Conservation (phyloP, 2,329 filamentous ascomycete genomes). For the Orbilia ellipsospora region DNA sequence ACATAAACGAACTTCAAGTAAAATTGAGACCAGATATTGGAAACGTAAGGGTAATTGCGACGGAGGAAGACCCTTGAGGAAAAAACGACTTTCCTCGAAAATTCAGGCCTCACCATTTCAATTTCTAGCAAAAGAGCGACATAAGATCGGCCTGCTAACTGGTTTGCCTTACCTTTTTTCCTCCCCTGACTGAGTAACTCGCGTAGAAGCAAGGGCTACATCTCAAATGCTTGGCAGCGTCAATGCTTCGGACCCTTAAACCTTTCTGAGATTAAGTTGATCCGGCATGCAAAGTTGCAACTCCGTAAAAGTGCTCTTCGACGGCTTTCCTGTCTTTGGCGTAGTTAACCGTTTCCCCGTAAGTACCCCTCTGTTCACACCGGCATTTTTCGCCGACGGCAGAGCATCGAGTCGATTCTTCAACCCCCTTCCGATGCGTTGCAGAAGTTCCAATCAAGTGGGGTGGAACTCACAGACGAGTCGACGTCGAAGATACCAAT, state of each 20-base stretch:
- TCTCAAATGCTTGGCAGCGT: conserved; percentile 11
- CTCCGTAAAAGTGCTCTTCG: not conserved
- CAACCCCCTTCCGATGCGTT: too few species aligned
- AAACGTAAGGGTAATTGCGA: conserved; percentile 17
- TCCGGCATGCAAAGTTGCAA: not conserved
- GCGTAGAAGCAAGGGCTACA: conserved; percentile 14
- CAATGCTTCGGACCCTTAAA: not conserved
- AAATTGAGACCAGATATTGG: not conserved
- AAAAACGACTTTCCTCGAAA: not conserved
- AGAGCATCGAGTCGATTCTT: too few species aligned
- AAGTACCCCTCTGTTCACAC: too few species aligned
- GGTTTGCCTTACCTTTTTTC: not conserved
- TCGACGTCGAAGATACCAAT: not conserved
- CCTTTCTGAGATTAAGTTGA: conserved; percentile 1
- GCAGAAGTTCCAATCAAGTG: too few species aligned
- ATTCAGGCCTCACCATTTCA: conserved; percentile 33
- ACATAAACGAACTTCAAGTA: not conserved
- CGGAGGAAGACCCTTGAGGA: not conserved
- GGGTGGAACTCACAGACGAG: not conserved
- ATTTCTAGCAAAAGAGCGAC: conserved; percentile 49
- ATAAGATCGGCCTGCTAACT: conserved; percentile 47
- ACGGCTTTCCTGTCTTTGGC: too few species aligned
- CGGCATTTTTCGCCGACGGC: too few species aligned
- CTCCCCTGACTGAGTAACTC: conserved; percentile 21
- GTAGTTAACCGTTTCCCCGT: not conserved